These are phyloP conservation scores for Fonsecaea pugnacius DNA, from an alignment of 2,329 filamentous ascomycete genomes.

Conservation along the genomic window DNA sequence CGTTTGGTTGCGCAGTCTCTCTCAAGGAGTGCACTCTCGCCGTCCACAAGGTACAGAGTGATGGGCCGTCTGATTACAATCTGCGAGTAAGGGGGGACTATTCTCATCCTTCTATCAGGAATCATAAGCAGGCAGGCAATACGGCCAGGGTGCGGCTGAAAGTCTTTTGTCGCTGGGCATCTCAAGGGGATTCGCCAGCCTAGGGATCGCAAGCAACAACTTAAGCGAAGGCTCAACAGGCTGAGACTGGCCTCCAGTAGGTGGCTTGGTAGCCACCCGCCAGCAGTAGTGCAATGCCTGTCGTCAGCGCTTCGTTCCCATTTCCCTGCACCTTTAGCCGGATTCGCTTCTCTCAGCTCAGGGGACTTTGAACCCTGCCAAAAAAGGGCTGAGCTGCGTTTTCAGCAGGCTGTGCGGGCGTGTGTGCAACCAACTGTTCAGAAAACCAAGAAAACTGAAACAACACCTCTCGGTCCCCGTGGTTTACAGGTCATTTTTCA, in stretches of 20 bases:
- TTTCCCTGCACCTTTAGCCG: neutral
- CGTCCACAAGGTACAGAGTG: neutral
- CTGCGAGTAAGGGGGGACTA: neutral
- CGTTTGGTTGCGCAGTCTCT: neutral
- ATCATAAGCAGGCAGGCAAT: neutral
- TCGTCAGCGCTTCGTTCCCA: conserved; percentile 14
- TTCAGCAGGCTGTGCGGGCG: conserved; percentile 9
- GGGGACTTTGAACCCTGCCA: conserved; percentile 12
- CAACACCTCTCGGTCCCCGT: conserved; percentile 21
- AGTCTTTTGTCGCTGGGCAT: neutral
- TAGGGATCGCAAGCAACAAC: neutral
- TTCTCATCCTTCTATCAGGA: neutral
- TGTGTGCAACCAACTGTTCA: neutral
- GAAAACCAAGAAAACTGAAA: conserved; percentile 27
- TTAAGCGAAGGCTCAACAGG: neutral
- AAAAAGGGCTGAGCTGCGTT: conserved; percentile 10
- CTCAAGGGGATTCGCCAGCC: neutral
- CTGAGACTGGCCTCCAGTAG: neutral
- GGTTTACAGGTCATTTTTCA: conserved; percentile 8
- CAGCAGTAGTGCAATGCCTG: conserved; percentile 4
- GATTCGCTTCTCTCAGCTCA: conserved; percentile 18
- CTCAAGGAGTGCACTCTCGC: neutral
- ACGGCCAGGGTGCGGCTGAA: neutral
- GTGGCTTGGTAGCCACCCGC: conserved; percentile 1
- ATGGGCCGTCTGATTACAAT: neutral